A percentile compares a stretch with the other conserved stretches of the same genome.
phyloP scores from a whole-genome alignment of 352 stramenopile genomes.

The Globisporangium iwayamae region DNA sequence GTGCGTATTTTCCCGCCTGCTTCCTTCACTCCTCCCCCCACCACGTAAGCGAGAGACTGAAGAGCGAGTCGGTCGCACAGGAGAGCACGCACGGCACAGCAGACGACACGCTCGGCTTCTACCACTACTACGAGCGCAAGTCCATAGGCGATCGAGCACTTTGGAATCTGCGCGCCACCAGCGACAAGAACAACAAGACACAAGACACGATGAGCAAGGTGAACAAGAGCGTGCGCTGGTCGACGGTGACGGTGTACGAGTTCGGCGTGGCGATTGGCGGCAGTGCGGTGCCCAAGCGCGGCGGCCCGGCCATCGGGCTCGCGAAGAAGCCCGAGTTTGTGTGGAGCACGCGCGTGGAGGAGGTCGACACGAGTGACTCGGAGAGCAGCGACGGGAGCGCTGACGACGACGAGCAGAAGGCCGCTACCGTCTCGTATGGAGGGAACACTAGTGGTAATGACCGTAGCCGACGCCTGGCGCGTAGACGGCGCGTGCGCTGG shows the following conservation, averaged over 20 bases:
- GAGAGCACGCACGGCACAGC: neutral
- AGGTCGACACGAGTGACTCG: slow-evolving; percentile 20
- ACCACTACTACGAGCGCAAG: neutral
- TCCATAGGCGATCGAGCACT: neutral
- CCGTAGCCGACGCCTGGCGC: slow-evolving; percentile 6
- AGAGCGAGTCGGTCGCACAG: slow-evolving; percentile 1
- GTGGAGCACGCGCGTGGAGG: slow-evolving; percentile 46
- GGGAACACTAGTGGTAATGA: neutral
- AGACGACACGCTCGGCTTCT: neutral
- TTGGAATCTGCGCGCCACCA: neutral
- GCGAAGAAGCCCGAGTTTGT: slow-evolving; percentile 35
- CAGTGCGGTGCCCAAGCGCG: slow-evolving; percentile 44
- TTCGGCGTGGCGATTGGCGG: slow-evolving; percentile 53
- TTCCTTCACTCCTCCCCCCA: neutral
- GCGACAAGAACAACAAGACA: neutral
- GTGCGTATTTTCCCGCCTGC: slow-evolving; percentile 13
- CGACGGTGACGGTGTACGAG: slow-evolving; percentile 62
- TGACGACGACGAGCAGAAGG: slow-evolving; percentile 5
- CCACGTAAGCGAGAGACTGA: neutral
- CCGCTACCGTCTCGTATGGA: neutral
- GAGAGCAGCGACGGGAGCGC: neutral
- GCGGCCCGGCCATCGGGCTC: slow-evolving; percentile 47
- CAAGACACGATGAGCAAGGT: neutral
- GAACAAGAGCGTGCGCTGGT: slow-evolving; percentile 51
- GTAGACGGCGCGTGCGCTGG: slow-evolving; percentile 23